Base-by-base conservation (phyloP, 2,329 filamentous ascomycete species). In the Botryotinia calthae region DNA sequence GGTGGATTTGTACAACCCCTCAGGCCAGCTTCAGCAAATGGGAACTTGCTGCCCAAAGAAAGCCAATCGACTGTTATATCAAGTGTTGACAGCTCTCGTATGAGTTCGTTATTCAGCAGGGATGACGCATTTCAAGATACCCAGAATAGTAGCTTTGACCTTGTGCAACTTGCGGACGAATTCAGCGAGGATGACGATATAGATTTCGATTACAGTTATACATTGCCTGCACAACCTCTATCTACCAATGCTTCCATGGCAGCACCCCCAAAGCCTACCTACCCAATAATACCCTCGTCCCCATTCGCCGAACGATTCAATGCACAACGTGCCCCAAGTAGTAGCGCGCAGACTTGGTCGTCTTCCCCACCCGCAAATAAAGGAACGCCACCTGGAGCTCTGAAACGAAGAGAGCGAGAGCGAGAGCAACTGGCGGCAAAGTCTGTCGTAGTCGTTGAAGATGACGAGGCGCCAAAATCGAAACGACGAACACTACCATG, bases 171-270 rank as follows among this genome's bases (percentile, higher is more conserved):
- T 75, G 92, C 94, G 75, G 90, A 95, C 77, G 95, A 97, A 79
- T 96, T 97, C 76, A 93, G 94, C 78, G 93, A 95, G 79, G 94
- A 97, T 77, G 87, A 91, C 31, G 88, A 94, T 72, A 84, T 97
- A 37, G 92, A 93, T 74, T 82, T 92, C 31, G 87, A 94, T 75
- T 87, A 90, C 69, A 86, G 92, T 25, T 79, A 76, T 65, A 42
- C 28, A 31, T 51, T 68, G 10, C 65, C 65, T 31, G 31, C 65
- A 31, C 34, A 67, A 28, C 74, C 77, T 22, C 37, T 78, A 25
- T 77, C 78, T 69, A 46, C 71, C 16, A 51, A 56, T n/a, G 72
- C 67, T 37, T 71, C 77, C 61, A 78, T 77, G 75, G 64, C 76
- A 66, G 74, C 77, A 20, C 77, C 77, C 28, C 75, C 79, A 73